Conservation (phyloP, 495 filamentous ascomycete species). For the Aspergillus olivimuriae region DNA sequence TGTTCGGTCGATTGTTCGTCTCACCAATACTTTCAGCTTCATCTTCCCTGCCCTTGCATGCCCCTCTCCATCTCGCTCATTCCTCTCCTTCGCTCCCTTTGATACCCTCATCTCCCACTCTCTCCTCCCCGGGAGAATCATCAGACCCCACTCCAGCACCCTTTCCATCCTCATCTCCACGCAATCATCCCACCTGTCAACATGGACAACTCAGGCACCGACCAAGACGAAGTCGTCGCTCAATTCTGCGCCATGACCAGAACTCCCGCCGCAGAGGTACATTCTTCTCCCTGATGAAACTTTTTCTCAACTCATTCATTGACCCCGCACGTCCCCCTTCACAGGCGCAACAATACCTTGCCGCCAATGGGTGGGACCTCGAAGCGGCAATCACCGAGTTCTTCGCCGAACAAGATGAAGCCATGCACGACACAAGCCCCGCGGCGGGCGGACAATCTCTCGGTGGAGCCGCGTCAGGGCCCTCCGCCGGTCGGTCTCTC, state of each 20-base stretch:
- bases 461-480: slow-evolving; percentile 18
- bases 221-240: slow-evolving; percentile 63
- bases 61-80: too few relatives aligned
- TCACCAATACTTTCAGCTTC: too few relatives aligned
- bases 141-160: slow-evolving; percentile 5
- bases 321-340: neutral
- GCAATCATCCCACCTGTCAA: slow-evolving; percentile 9
- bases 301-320: neutral
- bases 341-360: slow-evolving; percentile 68
- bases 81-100: too few relatives aligned
- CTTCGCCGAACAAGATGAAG: slow-evolving; percentile 64
- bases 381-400: slow-evolving; percentile 60
- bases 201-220: slow-evolving; percentile 50
- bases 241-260: slow-evolving; percentile 72
- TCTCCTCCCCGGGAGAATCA: slow-evolving; percentile 12
- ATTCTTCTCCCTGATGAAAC: too few relatives aligned
- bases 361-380: slow-evolving; percentile 63
- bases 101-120: too few relatives aligned
- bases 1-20: too few relatives aligned
- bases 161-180: neutral
- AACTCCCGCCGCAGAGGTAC: slow-evolving; percentile 56
- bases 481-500: slow-evolving; percentile 25
- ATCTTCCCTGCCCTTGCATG: too few relatives aligned
- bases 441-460: slow-evolving; percentile 26
- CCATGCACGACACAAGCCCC: slow-evolving; percentile 27